phyloP scores from a whole-genome alignment of 1,284 basidiomycete genomes.

The Sutorius eximius region DNA sequence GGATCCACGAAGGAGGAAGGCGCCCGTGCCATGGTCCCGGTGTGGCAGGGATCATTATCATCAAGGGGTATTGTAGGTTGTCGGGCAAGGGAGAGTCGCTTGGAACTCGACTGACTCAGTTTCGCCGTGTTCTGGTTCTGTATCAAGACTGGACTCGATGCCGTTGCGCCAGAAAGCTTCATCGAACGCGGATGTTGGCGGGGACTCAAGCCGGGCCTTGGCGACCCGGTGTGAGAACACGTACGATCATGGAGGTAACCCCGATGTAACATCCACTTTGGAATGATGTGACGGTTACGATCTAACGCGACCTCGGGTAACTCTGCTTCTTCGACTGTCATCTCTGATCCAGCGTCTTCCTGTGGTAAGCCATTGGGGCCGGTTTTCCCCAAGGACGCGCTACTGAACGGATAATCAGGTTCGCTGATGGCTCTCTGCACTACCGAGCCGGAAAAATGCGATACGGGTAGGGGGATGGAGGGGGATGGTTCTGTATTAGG shows the following conservation, averaged over 20 bases:
- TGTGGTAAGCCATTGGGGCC: slow-evolving; percentile 13
- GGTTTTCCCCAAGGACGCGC: slow-evolving; percentile 6
- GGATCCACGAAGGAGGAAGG: slow-evolving; percentile 17
- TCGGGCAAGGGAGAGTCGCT: slow-evolving; percentile 45
- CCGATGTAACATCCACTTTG: slow-evolving; percentile 83
- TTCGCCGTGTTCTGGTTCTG: slow-evolving; percentile 20
- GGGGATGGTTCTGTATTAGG: slow-evolving; percentile 15
- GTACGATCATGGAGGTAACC: slow-evolving; percentile 44
- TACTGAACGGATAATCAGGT: slow-evolving; percentile 4
- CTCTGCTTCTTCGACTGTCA: slow-evolving; percentile 65
- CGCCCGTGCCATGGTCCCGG: slow-evolving; percentile 34
- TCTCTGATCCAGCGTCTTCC: slow-evolving; percentile 39
- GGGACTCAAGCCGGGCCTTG: slow-evolving; percentile 31
- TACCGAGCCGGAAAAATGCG: slow-evolving; percentile 29
- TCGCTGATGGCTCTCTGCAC: slow-evolving; percentile 42
- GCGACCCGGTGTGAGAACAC: slow-evolving; percentile 47
- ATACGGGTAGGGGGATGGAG: slow-evolving; percentile 17
- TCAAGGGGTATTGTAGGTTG: slow-evolving; percentile 38
- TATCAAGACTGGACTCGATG: slow-evolving; percentile 66
- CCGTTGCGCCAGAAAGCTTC: slow-evolving; percentile 50
- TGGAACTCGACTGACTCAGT: slow-evolving; percentile 12
- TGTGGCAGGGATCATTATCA: slow-evolving; percentile 51
- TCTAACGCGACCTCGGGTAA: slow-evolving; percentile 90
- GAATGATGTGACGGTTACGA: slow-evolving; percentile 93
- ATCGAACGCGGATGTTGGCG: slow-evolving; percentile 38